These are phyloP conservation scores for Vitis rupestris DNA, from an alignment of 164 flowering plant genomes.

Conservation along the genomic window DNA sequence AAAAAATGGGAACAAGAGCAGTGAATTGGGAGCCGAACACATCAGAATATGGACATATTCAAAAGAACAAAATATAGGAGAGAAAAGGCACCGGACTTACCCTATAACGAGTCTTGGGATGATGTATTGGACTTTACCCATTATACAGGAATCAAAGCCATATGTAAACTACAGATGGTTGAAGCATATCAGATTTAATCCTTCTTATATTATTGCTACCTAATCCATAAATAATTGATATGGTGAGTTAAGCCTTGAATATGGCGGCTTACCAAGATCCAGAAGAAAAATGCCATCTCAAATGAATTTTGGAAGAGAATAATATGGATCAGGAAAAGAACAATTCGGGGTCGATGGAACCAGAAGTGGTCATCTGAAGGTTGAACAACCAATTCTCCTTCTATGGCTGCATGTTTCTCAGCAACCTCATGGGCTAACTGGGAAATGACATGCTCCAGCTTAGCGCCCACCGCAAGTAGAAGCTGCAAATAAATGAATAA, in stretches of 20 bases:
- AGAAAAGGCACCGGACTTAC: slow-evolving; percentile 30
- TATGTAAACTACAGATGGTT: slow-evolving; percentile 48
- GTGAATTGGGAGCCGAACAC: background rate
- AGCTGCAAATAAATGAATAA: slow-evolving; percentile 44
- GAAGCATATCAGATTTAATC: background rate
- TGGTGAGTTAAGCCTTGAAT: background rate
- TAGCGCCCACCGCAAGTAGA: slow-evolving; percentile 83
- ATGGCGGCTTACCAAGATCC: slow-evolving; percentile 69
- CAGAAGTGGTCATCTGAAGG: slow-evolving; percentile 92
- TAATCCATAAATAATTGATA: background rate
- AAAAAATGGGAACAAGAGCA: background rate
- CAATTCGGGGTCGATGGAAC: slow-evolving; percentile 63
- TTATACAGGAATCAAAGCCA: slow-evolving; percentile 83
- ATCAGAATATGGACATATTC: background rate
- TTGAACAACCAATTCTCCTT: slow-evolving; percentile 60
- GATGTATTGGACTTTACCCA: slow-evolving; percentile 71
- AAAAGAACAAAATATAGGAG: background rate
- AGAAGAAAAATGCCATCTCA: slow-evolving; percentile 94
- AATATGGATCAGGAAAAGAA: slow-evolving; percentile 84
- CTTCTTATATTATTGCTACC: no score
- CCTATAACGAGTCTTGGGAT: slow-evolving; percentile 83
- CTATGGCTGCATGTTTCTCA: slow-evolving; percentile 57
- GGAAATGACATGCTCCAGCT: slow-evolving; percentile 80
- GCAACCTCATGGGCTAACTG: slow-evolving; percentile 84
- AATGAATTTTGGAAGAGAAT: slow-evolving; percentile 94